Evolutionary conservation across 1,139 yeast species (phyloP).

Genomic region (Kurtzmaniella quercitrusa): DNA sequence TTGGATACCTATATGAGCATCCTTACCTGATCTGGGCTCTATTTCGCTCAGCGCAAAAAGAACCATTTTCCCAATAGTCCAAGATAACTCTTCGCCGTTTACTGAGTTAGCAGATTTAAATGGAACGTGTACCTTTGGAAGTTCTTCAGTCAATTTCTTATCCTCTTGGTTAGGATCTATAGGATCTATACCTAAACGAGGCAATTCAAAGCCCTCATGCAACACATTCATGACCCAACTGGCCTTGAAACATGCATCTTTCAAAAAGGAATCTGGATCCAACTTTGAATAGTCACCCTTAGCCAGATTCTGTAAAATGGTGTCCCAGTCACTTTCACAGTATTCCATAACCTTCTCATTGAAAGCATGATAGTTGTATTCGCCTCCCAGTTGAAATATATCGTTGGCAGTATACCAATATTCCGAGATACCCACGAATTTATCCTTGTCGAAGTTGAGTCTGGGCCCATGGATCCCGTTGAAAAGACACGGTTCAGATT

Average conservation of each 20-base stretch:
- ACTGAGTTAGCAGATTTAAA: constrained; percentile 60
- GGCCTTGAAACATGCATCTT: constrained; percentile 76
- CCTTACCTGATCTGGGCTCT: constrained; percentile 18
- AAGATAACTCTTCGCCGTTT: constrained; percentile 57
- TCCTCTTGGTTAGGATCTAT: constrained; percentile 18
- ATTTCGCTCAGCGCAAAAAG: constrained; percentile 57
- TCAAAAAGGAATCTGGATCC: constrained; percentile 43
- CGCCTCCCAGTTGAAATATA: constrained; percentile 73
- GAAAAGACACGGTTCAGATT: constrained; percentile 69
- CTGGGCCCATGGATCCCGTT: constrained; percentile 80
- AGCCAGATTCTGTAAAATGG: constrained; percentile 43
- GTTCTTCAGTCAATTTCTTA: constrained; percentile 19
- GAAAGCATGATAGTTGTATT: constrained; percentile 59
- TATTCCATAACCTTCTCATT: constrained; percentile 56
- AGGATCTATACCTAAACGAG: constrained; percentile 52
- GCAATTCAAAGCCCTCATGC: constrained; percentile 77
- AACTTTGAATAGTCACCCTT: constrained; percentile 49
- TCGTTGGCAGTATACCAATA: constrained; percentile 87
- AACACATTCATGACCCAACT: constrained; percentile 74
- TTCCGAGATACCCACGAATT: constrained; percentile 75
- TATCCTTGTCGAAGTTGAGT: constrained; percentile 64
- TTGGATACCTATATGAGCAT: constrained; percentile 41
- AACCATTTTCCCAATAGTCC: constrained; percentile 64
- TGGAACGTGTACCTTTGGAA: constrained; percentile 42
- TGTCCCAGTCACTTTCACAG: constrained; percentile 65